Evolutionary conservation across 2,329 filamentous ascomycete genomes (phyloP), one percentile per base, ranked within the genome.

Genomic region (Diaporthe citriasiana): DNA sequence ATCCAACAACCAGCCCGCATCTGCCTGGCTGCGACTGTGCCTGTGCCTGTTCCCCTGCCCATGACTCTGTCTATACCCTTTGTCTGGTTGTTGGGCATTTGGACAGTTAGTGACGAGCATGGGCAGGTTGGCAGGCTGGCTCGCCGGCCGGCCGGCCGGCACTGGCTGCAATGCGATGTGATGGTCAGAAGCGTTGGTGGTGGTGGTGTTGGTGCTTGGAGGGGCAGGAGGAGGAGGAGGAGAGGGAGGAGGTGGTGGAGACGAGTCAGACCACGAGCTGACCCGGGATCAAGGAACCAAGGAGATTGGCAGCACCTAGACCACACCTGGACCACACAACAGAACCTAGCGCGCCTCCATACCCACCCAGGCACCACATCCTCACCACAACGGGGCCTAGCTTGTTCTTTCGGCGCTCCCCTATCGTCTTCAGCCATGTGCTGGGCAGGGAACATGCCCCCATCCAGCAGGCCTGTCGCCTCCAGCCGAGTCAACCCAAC

Each of bases 361-460:
- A n/a, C 27, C 25, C 57, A 45, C 25, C 35, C 38, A 56, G 53
- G 53, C 53, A 56, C 33, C 56, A 59, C 56, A 59, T 22, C 35
- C 56, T 40, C 35, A 40, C 12, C 56, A 27, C 22, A 59, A 7
- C 30, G 13, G 33, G 56, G 56, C 35, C 56, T 25, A 38, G 9
- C n/a, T 25, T 50, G 27, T 53, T 38, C 63, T 25, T 27, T 69
- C 15, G 50, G 30, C 19, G n/a, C 22, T 60, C 69, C 42, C 42
- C 56, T 60, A 63, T 63, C 69, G 56, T 63, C 19, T 50, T 47
- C 47, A 63, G 59, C 70, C 70, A 71, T 63, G 70, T 71, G 70
- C 59, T 51, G 42, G 45, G 70, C 70, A 71, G 56, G 70, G 70
- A 71, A 63, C 47, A 71, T 71, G 70, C 17, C 70, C 55, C 70